Evolutionary conservation across 345 rosid species (phyloP).

Genomic region (Bruguiera sexangula): DNA sequence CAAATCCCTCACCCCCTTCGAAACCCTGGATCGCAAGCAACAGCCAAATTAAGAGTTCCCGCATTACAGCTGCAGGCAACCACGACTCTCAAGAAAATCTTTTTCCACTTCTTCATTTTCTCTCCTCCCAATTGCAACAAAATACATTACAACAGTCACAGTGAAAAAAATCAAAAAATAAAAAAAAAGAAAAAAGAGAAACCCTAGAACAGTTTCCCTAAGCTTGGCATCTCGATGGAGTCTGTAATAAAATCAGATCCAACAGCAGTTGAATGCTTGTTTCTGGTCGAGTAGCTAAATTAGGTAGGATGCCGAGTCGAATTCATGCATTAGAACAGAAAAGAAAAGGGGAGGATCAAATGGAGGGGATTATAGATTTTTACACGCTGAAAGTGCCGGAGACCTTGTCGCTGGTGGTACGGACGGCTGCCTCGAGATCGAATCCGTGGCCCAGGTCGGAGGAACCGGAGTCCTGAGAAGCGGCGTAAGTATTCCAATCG

Average conservation of each 20-base stretch:
- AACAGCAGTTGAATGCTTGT: too few relatives aligned
- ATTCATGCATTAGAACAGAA: neutral
- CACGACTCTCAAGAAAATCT: neutral
- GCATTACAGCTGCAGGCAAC: neutral
- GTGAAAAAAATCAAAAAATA: too few relatives aligned
- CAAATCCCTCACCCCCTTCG: slow-evolving; percentile 83
- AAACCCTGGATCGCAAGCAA: slow-evolving; percentile 43
- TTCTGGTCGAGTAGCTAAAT: too few relatives aligned
- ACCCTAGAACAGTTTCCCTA: too few relatives aligned
- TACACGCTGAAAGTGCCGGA: slow-evolving; percentile 80
- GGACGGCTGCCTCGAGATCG: slow-evolving; percentile 78
- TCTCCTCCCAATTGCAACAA: too few relatives aligned
- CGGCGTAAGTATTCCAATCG: slow-evolving; percentile 82
- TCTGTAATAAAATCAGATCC: too few relatives aligned
- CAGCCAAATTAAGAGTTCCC: neutral
- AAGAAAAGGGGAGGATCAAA: neutral
- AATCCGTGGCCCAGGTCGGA: slow-evolving; percentile 41
- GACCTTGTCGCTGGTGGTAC: slow-evolving; percentile 75
- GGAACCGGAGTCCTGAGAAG: slow-evolving; percentile 41
- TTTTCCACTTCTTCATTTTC: too few relatives aligned
- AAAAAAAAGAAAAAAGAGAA: too few relatives aligned
- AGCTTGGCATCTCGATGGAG: too few relatives aligned
- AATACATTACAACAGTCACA: too few relatives aligned
- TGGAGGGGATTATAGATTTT: neutral
- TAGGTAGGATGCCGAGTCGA: neutral